Percentiles rank a stretch among this genome's conserved stretches.
Evolutionary conservation across 352 stramenopile genomes (phyloP).

Genomic region (Phytophthora pluvialis): DNA sequence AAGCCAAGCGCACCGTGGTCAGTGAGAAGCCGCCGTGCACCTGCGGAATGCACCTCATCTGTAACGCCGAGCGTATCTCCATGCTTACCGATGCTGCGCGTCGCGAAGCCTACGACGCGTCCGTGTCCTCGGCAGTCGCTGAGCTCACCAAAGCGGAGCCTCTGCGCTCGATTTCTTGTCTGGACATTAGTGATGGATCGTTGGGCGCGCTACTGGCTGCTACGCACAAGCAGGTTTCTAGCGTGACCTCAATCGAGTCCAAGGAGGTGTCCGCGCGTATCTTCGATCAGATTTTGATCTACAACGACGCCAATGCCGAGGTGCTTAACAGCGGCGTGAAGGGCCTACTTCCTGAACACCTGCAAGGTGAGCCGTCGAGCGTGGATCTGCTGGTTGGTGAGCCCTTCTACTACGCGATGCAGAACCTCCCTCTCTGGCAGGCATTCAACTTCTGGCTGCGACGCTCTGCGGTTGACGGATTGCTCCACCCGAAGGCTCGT

Average conservation of each 20-base stretch:
- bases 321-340: slow-evolving; percentile 79
- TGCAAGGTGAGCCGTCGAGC: slow-evolving; percentile 51
- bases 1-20: slow-evolving; percentile 36
- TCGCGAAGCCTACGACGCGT: slow-evolving; percentile 47
- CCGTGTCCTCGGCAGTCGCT: slow-evolving; percentile 30
- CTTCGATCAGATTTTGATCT: slow-evolving; percentile 69
- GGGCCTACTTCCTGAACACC: slow-evolving; percentile 60
- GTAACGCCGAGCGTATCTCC: slow-evolving; percentile 78
- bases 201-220: slow-evolving; percentile 69
- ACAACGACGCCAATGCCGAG: slow-evolving; percentile 54
- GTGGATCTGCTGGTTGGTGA: slow-evolving; percentile 75
- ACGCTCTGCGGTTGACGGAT: slow-evolving; percentile 52
- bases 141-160: slow-evolving; percentile 22
- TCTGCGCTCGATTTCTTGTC: slow-evolving; percentile 44
- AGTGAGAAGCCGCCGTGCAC: slow-evolving; percentile 65
- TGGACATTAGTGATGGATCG: slow-evolving; percentile 84
- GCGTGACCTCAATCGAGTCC: slow-evolving; percentile 79
- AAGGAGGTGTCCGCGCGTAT: slow-evolving; percentile 84
- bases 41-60: slow-evolving; percentile 80
- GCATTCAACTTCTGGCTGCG: slow-evolving; percentile 88
- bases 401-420: slow-evolving; percentile 89
- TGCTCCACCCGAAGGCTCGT: slow-evolving; percentile 47
- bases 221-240: slow-evolving; percentile 43
- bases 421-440: slow-evolving; percentile 84
- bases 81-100: slow-evolving; percentile 70